Evolutionary conservation across 192 early-diverging fungal genomes (phyloP).

Genomic region (Backusella tarrabulga): DNA sequence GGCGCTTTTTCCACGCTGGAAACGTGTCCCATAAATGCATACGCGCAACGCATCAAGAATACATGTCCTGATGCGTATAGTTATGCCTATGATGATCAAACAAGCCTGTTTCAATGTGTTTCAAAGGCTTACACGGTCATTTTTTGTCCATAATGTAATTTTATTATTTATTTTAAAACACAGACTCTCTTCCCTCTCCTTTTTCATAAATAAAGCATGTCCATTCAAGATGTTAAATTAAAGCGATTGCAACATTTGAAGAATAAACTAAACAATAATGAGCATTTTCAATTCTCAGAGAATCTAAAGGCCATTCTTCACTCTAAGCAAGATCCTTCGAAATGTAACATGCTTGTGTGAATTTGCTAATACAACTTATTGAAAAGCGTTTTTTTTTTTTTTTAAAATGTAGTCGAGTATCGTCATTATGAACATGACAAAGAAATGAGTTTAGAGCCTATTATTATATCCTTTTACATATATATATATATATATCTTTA

Average conservation of each 20-base stretch:
- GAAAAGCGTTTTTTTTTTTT: neutral
- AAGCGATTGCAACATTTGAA: neutral
- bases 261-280: neutral
- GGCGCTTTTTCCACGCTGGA: slow-evolving; percentile 13
- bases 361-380: neutral
- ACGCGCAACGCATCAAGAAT: slow-evolving; percentile 18
- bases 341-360: neutral
- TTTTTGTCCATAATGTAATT: slow-evolving; percentile 23
- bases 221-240: neutral
- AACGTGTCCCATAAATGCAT: slow-evolving; percentile 14
- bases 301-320: neutral
- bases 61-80: slow-evolving; percentile 30
- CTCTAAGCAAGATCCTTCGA: neutral
- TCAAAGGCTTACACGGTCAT: slow-evolving; percentile 20
- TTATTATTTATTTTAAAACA: neutral
- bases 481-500: neutral
- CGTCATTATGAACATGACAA: neutral
- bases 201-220: neutral
- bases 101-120: slow-evolving; percentile 21
- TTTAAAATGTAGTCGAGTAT: neutral
- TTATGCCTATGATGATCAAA: slow-evolving; percentile 33
- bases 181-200: neutral
- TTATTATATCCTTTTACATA: neutral
- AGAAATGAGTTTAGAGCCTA: neutral
- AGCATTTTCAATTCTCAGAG: neutral